phyloP scores from a whole-genome alignment of 2,329 filamentous ascomycete genomes.

The Verticillium alfalfae region DNA sequence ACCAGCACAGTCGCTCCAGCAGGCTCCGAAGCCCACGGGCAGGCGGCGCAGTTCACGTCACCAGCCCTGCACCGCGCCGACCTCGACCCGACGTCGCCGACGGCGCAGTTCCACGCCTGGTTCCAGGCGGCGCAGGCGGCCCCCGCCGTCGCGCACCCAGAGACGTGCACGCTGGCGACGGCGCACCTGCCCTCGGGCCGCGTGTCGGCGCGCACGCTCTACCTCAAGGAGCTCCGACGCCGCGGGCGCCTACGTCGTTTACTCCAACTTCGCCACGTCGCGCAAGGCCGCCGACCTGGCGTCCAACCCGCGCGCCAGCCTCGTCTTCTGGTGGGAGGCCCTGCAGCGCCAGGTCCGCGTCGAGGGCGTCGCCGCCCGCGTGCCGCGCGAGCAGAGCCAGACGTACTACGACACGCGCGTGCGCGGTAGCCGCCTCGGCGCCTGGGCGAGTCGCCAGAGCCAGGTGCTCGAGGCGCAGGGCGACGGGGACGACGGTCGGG shows the following conservation, averaged over 20 bases:
- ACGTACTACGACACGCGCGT: conserved; percentile 63
- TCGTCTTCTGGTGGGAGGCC: conserved; percentile 88
- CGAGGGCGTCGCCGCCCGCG: conserved; percentile 67
- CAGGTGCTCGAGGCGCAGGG: conserved; percentile 54
- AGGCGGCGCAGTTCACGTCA: conserved; percentile 70
- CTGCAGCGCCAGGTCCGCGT: conserved; percentile 87
- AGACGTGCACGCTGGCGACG: conserved; percentile 84
- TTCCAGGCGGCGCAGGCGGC: conserved; percentile 63
- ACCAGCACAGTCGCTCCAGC: conserved; percentile 56
- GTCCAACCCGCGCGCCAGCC: conserved; percentile 69
- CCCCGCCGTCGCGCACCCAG: conserved; percentile 63
- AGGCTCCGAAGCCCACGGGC: conserved; percentile 48
- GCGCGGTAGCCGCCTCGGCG: conserved; percentile 77
- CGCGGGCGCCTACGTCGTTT: conserved; percentile 74
- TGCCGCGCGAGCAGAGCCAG: conserved; percentile 67
- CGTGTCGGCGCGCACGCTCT: conserved; percentile 81
- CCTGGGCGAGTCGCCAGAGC: conserved; percentile 91
- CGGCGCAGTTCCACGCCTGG: conserved; percentile 85
- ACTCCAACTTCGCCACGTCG: conserved; percentile 85
- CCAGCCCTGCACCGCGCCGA: conserved; percentile 56
- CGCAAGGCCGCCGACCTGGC: conserved; percentile 62
- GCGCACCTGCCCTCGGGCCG: conserved; percentile 77
- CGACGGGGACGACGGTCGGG: conserved; percentile 58
- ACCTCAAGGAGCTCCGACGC: conserved; percentile 88
- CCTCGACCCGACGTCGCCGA: conserved; percentile 58